Percentiles rank a stretch among this genome's conserved stretches.
These are phyloP conservation scores for Pistacia atlantica DNA, from an alignment of 345 rosid genomes.

Conservation along the genomic window DNA sequence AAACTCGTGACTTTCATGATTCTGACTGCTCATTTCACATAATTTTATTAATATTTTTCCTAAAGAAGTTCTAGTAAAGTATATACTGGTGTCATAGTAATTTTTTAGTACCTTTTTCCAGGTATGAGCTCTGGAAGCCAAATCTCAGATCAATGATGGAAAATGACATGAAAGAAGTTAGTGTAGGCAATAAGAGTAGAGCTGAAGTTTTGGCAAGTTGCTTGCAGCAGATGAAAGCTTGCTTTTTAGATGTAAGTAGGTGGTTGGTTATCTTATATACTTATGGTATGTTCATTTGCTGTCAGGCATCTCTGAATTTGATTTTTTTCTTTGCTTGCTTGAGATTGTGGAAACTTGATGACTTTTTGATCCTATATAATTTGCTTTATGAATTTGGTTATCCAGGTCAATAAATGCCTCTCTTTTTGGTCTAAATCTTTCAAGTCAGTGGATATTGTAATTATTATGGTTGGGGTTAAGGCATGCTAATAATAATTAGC, in stretches of 20 bases:
- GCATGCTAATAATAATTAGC: no score
- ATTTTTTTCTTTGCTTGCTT: background rate
- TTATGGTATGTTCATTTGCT: background rate
- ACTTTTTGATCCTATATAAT: background rate
- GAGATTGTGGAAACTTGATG: background rate
- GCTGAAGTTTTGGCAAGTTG: constrained; percentile 79
- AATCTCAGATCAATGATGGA: constrained; percentile 97
- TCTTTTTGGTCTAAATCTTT: constrained; percentile 12
- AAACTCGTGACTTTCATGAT: background rate
- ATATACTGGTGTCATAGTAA: background rate
- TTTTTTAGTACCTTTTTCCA: constrained; percentile 32
- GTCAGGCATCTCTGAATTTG: background rate
- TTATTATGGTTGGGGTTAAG: no score
- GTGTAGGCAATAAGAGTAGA: constrained; percentile 79
- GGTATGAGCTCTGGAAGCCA: constrained; percentile 98
- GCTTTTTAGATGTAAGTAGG: constrained; percentile 87
- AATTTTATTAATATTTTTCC: background rate
- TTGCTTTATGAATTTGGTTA: background rate
- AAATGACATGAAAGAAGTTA: constrained; percentile 89
- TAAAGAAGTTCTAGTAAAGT: background rate
- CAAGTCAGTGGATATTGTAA: background rate
- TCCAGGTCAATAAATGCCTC: background rate
- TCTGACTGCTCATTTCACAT: background rate
- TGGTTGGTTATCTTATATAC: background rate
- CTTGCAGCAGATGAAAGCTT: constrained; percentile 97